A percentile compares a stretch with the other conserved stretches of the same genome.
These are phyloP conservation scores for Phytopythium helicoides DNA, from an alignment of 352 stramenopile genomes.

Conservation along the genomic window DNA sequence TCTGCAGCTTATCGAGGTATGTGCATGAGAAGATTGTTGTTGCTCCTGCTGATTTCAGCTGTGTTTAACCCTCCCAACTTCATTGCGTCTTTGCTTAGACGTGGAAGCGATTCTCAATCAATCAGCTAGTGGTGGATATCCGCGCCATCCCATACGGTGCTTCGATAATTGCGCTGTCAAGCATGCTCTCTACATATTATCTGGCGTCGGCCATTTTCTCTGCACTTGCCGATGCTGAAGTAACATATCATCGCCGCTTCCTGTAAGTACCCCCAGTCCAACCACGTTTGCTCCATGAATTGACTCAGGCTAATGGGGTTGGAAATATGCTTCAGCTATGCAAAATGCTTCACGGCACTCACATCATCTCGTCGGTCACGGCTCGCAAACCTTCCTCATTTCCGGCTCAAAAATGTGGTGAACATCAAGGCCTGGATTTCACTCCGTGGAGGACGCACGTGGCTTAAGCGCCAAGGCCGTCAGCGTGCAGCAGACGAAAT, in stretches of 20 bases:
- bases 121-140: conserved; percentile 18
- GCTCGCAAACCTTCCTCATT: conserved; percentile 84
- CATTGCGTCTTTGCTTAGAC: conserved; percentile 30
- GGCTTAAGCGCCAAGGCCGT: conserved; percentile 82
- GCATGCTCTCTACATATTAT: conserved; percentile 69
- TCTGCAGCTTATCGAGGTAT: conserved; percentile 23
- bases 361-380: conserved; percentile 82
- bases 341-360: conserved; percentile 88
- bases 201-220: conserved; percentile 74
- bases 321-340: too few species aligned
- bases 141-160: conserved; percentile 27
- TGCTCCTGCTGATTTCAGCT: too few species aligned
- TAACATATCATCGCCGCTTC: conserved; percentile 84
- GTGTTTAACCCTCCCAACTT: neutral
- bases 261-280: conserved; percentile 31
- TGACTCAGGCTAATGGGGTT: conserved; percentile 6
- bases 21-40: too few species aligned
- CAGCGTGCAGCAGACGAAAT: conserved; percentile 88
- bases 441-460: conserved; percentile 80
- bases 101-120: conserved; percentile 25
- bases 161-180: conserved; percentile 64
- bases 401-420: conserved; percentile 88
- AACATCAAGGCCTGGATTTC: conserved; percentile 92
- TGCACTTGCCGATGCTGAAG: conserved; percentile 75
- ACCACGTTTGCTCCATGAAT: neutral